Conservation (phyloP, 2,329 filamentous ascomycete species). For the Cladosporium cucumerinum region DNA sequence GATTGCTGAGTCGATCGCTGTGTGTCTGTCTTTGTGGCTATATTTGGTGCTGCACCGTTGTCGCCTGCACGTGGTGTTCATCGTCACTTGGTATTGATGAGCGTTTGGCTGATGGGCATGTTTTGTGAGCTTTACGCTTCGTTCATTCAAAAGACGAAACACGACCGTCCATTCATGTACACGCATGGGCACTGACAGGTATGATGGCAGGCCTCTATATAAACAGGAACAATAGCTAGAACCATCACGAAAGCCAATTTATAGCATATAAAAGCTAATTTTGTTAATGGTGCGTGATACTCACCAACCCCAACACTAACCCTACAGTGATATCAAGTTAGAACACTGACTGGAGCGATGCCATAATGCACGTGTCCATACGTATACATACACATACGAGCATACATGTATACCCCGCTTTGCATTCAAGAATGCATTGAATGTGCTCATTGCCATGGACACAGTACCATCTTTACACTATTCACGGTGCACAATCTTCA, state of each 20-base stretch:
- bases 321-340: background rate
- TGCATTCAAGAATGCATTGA: background rate
- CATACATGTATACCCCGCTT: background rate
- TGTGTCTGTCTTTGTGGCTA: background rate
- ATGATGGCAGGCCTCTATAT: background rate
- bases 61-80: background rate
- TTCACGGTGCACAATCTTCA: background rate
- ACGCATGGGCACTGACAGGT: too few species aligned
- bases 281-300: background rate
- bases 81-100: background rate
- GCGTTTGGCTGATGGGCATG: background rate
- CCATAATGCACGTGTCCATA: background rate
- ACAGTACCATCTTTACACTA: background rate
- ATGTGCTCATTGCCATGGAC: background rate
- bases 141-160: background rate
- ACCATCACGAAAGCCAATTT: background rate
- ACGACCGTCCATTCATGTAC: background rate
- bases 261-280: background rate
- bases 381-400: background rate
- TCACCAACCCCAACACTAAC: background rate
- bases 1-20: background rate
- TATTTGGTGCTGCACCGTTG: background rate
- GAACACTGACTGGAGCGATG: background rate
- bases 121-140: background rate
- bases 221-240: background rate